Percentiles rank a stretch among this genome's conserved stretches.
Evolutionary conservation across 148 eudicot species (phyloP).

Genomic region (Rhododendron williamsianum): DNA sequence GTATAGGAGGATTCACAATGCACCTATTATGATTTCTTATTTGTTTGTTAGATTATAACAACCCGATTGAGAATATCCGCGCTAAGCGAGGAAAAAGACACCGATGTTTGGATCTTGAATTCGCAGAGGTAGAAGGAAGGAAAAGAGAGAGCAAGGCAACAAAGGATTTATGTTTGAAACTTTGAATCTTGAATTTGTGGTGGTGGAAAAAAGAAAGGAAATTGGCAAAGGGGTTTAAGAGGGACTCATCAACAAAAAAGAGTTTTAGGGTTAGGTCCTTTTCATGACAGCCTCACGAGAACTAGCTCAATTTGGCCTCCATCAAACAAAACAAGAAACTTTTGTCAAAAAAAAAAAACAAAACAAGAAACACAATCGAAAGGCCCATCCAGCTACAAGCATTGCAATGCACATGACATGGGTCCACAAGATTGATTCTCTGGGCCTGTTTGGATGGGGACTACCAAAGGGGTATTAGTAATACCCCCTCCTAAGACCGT

Average conservation of each 20-base stretch:
- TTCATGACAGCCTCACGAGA: conserved; percentile 25
- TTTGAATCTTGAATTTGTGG: background rate
- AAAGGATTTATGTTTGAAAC: background rate
- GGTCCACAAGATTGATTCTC: background rate
- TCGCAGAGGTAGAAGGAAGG: background rate
- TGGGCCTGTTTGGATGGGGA: no score
- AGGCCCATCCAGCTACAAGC: conserved; percentile 4
- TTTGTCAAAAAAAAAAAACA: conserved; percentile 23
- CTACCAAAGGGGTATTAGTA: no score
- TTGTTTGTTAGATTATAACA: background rate
- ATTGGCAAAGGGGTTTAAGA: background rate
- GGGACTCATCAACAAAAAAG: background rate
- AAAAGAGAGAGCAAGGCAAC: background rate
- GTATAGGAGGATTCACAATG: background rate
- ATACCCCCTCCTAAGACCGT: no score
- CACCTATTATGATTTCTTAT: background rate
- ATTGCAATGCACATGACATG: background rate
- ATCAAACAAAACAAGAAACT: conserved; percentile 23
- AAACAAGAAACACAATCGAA: conserved; percentile 14
- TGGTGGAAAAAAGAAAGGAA: background rate
- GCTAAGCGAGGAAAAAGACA: background rate
- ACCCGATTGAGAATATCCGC: background rate
- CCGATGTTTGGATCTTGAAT: background rate
- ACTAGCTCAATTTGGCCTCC: conserved; percentile 12
- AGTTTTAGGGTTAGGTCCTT: conserved; percentile 11